Percentiles rank a stretch among this genome's conserved stretches.
Evolutionary conservation across 2,329 filamentous ascomycete species (phyloP).

Genomic region (Diaporthe sp.): DNA sequence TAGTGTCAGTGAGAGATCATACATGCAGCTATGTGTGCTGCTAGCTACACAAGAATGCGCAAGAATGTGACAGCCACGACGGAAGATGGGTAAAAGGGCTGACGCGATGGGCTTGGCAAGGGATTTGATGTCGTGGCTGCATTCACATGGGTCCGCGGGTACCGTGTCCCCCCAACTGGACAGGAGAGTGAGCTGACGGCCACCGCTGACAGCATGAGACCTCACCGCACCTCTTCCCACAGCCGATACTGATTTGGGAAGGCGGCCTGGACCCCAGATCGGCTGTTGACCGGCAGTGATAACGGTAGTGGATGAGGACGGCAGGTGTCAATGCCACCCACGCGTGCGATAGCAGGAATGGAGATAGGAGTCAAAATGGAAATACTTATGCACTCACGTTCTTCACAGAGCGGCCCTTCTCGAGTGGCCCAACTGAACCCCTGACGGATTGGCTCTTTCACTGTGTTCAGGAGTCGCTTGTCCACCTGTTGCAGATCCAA

Average conservation of each 20-base stretch:
- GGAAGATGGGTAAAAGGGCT: conserved; percentile 23
- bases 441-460: conserved; percentile 93
- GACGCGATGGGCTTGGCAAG: conserved; percentile 33
- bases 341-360: conserved; percentile 29
- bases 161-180: conserved; percentile 4
- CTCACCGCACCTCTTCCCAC: conserved; percentile 3
- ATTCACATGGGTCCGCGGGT: conserved; percentile 37
- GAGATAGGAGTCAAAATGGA: conserved; percentile 42
- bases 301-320: conserved; percentile 21
- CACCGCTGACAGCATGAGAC: conserved; percentile 19
- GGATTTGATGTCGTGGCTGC: conserved; percentile 25
- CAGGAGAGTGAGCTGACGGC: conserved; percentile 9
- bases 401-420: conserved; percentile 97
- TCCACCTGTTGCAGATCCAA: conserved; percentile 72
- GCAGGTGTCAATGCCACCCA: conserved; percentile 30
- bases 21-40: conserved; percentile 16
- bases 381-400: conserved; percentile 75
- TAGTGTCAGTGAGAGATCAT: conserved; percentile 34
- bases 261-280: conserved; percentile 26
- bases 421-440: conserved; percentile 97
- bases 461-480: conserved; percentile 87
- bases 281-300: conserved; percentile 29
- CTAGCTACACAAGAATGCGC: neutral
- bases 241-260: conserved; percentile 35
- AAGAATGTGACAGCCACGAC: conserved; percentile 15